Evolutionary conservation across 495 filamentous ascomycete species (phyloP).

Genomic region (Aspergillus biplanus): DNA sequence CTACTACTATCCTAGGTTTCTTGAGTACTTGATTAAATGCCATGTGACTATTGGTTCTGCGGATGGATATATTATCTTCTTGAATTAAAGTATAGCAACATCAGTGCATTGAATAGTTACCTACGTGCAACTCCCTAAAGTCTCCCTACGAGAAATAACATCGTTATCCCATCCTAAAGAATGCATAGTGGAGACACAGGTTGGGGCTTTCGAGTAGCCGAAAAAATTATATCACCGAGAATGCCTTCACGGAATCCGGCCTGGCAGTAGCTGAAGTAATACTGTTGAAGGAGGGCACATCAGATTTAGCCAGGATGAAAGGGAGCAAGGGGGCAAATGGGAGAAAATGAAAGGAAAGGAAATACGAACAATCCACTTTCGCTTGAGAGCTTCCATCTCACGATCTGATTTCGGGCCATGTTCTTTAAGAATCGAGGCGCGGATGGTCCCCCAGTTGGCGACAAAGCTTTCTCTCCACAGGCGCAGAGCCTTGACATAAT

Average conservation of each 20-base stretch:
- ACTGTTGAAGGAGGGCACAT: neutral
- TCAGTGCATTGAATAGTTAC: neutral
- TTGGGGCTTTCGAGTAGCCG: neutral
- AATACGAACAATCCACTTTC: slow-evolving; percentile 12
- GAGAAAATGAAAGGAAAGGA: neutral
- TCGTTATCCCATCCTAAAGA: neutral
- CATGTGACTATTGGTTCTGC: no score
- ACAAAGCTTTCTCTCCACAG: slow-evolving; percentile 14
- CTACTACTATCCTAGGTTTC: neutral
- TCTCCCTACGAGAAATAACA: neutral
- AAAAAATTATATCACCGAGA: slow-evolving; percentile 8
- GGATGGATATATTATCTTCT: no score
- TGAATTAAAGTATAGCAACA: no score
- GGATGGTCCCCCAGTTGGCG: slow-evolving; percentile 6
- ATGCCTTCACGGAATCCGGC: slow-evolving; percentile 53
- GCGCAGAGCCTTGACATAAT: slow-evolving; percentile 9
- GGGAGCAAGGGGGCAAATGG: neutral
- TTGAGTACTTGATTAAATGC: neutral
- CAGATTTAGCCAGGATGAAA: neutral
- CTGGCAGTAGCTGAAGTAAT: slow-evolving; percentile 34
- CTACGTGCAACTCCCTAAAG: no score
- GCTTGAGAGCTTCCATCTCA: slow-evolving; percentile 8
- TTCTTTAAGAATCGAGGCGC: neutral
- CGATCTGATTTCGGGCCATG: neutral
- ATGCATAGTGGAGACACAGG: neutral